Evolutionary conservation across 495 filamentous ascomycete genomes (phyloP).

Genomic region (Apiosordaria backusii): DNA sequence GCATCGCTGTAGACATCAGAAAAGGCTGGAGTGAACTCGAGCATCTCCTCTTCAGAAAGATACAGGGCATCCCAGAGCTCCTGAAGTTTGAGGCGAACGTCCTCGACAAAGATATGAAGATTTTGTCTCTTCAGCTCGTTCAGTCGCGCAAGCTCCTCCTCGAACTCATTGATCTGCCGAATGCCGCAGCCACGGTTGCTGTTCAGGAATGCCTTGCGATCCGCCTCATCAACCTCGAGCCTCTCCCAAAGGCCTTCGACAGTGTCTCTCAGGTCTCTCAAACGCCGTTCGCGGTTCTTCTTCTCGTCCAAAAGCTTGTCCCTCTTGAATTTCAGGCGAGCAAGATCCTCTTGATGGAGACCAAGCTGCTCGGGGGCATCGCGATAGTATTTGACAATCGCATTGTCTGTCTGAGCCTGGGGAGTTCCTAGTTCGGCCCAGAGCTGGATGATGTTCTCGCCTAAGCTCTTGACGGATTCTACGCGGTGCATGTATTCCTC

Average conservation of each 20-base stretch:
- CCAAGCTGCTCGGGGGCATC: slow-evolving; percentile 91
- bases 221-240: slow-evolving; percentile 73
- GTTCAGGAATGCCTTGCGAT: slow-evolving; percentile 77
- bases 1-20: slow-evolving; percentile 88
- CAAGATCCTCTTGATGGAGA: slow-evolving; percentile 79
- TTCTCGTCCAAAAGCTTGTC: slow-evolving; percentile 94
- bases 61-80: slow-evolving; percentile 93
- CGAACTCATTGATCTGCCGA: slow-evolving; percentile 86
- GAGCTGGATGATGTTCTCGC: slow-evolving; percentile 83
- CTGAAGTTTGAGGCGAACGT: slow-evolving; percentile 82
- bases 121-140: slow-evolving; percentile 94
- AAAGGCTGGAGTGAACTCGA: slow-evolving; percentile 93
- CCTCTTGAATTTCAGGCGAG: slow-evolving; percentile 63
- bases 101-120: slow-evolving; percentile 90
- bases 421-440: slow-evolving; percentile 95
- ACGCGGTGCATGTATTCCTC: slow-evolving; percentile 88
- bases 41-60: slow-evolving; percentile 96
- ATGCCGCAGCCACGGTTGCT: slow-evolving; percentile 71
- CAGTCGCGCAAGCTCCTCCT: slow-evolving; percentile 79
- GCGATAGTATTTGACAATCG: slow-evolving; percentile 82
- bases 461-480: slow-evolving; percentile 64
- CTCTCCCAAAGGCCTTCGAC: slow-evolving; percentile 88
- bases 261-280: slow-evolving; percentile 68
- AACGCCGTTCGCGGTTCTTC: slow-evolving; percentile 72
- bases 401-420: slow-evolving; percentile 82